phyloP scores from a whole-genome alignment of 257 asterid genomes.

The Cynanchum wilfordii region DNA sequence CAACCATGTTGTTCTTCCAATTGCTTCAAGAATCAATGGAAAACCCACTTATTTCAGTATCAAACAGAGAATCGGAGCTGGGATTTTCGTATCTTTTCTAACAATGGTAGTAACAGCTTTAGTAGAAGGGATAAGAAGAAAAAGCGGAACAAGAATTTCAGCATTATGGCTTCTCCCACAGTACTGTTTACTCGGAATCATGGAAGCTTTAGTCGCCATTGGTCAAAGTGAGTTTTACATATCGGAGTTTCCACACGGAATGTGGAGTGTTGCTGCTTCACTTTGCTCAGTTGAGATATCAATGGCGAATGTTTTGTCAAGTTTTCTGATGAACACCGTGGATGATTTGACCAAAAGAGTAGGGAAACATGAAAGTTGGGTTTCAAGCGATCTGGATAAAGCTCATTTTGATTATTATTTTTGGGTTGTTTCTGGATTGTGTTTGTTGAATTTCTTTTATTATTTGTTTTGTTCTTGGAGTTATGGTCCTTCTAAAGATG shows the following conservation, averaged over 20 bases:
- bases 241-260: constrained; percentile 60
- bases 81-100: too few relatives aligned
- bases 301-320: constrained; percentile 44
- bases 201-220: constrained; percentile 45
- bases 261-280: constrained; percentile 66
- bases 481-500: neutral
- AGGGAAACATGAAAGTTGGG: constrained; percentile 52
- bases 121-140: constrained; percentile 6
- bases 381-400: constrained; percentile 52
- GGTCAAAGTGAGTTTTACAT: constrained; percentile 63
- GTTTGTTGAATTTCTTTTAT: neutral
- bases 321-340: constrained; percentile 40
- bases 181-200: constrained; percentile 42
- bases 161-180: constrained; percentile 78
- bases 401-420: constrained; percentile 33
- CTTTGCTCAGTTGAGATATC: constrained; percentile 37
- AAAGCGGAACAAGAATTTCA: constrained; percentile 31
- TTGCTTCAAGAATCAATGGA: constrained; percentile 48
- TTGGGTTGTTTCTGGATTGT: neutral
- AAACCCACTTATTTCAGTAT: constrained; percentile 30
- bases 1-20: constrained; percentile 46
- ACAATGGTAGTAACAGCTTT: too few relatives aligned
- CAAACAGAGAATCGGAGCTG: constrained; percentile 44
- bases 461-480: neutral
- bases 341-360: constrained; percentile 32